Percentiles rank a stretch among this genome's conserved stretches.
phyloP scores from a whole-genome alignment of 345 rosid genomes.

The Linum trigynum region DNA sequence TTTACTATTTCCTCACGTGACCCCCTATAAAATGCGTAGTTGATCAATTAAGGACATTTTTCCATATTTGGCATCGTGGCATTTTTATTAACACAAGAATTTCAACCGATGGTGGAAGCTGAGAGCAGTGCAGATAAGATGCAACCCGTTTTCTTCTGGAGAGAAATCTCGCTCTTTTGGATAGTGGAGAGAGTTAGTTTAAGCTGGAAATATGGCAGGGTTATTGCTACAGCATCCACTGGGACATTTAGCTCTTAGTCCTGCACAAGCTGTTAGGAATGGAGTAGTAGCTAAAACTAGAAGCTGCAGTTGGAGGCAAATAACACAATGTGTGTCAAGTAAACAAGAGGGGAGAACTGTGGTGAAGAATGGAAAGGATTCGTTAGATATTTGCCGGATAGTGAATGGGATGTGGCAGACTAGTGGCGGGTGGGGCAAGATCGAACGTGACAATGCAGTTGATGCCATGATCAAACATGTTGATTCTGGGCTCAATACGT shows the following conservation, averaged over 20 bases:
- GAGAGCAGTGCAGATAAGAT: slow-evolving; percentile 10
- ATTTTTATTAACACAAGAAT: not conserved
- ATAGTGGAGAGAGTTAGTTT: not conserved
- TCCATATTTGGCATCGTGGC: not conserved
- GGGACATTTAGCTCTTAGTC: slow-evolving; percentile 20
- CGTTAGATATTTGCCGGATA: slow-evolving; percentile 40
- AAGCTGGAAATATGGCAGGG: slow-evolving; percentile 22
- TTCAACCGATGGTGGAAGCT: slow-evolving; percentile 2
- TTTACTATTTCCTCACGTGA: too few relatives aligned
- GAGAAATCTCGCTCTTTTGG: not conserved
- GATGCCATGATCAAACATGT: slow-evolving; percentile 53
- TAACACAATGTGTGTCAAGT: slow-evolving; percentile 24
- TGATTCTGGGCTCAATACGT: slow-evolving; percentile 43
- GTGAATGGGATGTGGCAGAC: slow-evolving; percentile 70
- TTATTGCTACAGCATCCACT: slow-evolving; percentile 15
- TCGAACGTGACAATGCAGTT: slow-evolving; percentile 33
- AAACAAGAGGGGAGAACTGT: slow-evolving; percentile 24
- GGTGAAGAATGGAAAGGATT: slow-evolving; percentile 46
- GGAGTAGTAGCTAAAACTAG: slow-evolving; percentile 4
- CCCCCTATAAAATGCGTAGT: too few relatives aligned
- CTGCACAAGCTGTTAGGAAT: slow-evolving; percentile 12
- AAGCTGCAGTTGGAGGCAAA: slow-evolving; percentile 13
- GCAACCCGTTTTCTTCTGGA: not conserved
- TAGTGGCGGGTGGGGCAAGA: slow-evolving; percentile 54
- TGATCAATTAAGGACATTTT: too few relatives aligned